Evolutionary conservation across 2,329 filamentous ascomycete genomes (phyloP).

Genomic region (Remersonia thermophila): DNA sequence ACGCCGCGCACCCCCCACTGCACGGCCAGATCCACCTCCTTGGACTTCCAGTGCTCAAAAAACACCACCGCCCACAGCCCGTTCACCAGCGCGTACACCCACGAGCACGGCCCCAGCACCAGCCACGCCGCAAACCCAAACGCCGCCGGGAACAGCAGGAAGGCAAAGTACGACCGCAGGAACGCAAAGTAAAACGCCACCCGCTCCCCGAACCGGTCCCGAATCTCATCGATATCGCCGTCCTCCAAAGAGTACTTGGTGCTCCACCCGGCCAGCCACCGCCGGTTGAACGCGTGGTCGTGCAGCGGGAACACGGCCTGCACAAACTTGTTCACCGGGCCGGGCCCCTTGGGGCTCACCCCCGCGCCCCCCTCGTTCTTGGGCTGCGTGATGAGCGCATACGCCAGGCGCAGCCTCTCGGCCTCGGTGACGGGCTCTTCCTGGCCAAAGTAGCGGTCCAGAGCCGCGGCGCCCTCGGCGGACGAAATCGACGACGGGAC

Average conservation of each 20-base stretch:
- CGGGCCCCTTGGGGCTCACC: constrained; percentile 47
- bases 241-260: constrained; percentile 56
- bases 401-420: constrained; percentile 77
- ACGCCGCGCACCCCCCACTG: constrained; percentile 84
- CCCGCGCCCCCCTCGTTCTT: constrained; percentile 66
- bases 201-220: constrained; percentile 66
- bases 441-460: constrained; percentile 48
- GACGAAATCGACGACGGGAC: constrained; percentile 28
- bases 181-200: constrained; percentile 96
- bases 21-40: constrained; percentile 74
- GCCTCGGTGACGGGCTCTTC: constrained; percentile 73
- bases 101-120: constrained; percentile 73
- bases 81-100: constrained; percentile 64
- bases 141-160: constrained; percentile 68
- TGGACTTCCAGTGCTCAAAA: constrained; percentile 92
- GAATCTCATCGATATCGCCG: constrained; percentile 59
- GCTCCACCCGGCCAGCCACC: constrained; percentile 64
- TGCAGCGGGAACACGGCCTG: constrained; percentile 68
- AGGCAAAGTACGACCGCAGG: constrained; percentile 78
- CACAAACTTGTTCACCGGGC: constrained; percentile 56
- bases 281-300: constrained; percentile 60
- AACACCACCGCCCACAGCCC: constrained; percentile 83
- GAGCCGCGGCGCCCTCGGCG: constrained; percentile 35
- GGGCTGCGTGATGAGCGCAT: constrained; percentile 68
- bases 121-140: constrained; percentile 70